Percentiles rank a stretch among this genome's conserved stretches.
Evolutionary conservation across 495 filamentous ascomycete genomes (phyloP).

Genomic region (Neohortaea acidophila): DNA sequence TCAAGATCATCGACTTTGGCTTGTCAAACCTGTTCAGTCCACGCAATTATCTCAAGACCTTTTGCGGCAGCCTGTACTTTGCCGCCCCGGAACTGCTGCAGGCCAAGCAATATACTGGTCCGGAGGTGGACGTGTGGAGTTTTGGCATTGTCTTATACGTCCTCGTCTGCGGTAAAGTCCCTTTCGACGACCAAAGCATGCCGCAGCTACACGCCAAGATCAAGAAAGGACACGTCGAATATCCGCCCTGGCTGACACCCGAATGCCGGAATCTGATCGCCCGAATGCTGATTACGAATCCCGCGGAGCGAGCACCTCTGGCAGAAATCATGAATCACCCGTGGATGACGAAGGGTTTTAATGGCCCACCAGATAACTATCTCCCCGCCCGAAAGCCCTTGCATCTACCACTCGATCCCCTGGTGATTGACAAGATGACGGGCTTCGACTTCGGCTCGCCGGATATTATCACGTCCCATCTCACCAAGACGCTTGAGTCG

Average conservation of each 20-base stretch:
- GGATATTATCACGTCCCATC: slow-evolving; percentile 63
- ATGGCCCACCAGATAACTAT: slow-evolving; percentile 72
- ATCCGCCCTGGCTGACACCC: slow-evolving; percentile 83
- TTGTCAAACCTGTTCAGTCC: slow-evolving; percentile 94
- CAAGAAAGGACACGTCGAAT: slow-evolving; percentile 92
- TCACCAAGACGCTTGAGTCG: slow-evolving; percentile 72
- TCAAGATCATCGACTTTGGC: slow-evolving; percentile 99
- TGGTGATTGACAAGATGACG: slow-evolving; percentile 82
- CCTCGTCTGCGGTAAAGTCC: slow-evolving; percentile 92
- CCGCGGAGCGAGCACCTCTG: slow-evolving; percentile 69
- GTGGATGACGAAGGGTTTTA: slow-evolving; percentile 93
- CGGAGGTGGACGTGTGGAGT: slow-evolving; percentile 97
- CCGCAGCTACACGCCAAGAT: slow-evolving; percentile 97
- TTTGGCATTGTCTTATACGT: slow-evolving; percentile 99
- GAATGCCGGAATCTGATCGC: slow-evolving; percentile 91
- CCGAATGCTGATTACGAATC: slow-evolving; percentile 93
- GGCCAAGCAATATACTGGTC: slow-evolving; percentile 84
- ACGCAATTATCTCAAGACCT: slow-evolving; percentile 76
- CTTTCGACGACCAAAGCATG: slow-evolving; percentile 99
- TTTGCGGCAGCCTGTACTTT: slow-evolving; percentile 96
- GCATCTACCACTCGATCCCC: slow-evolving; percentile 65
- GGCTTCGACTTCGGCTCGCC: slow-evolving; percentile 92
- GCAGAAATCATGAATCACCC: slow-evolving; percentile 90
- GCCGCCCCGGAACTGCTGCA: slow-evolving; percentile 90
- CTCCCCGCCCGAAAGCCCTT: slow-evolving; percentile 74